A percentile compares a stretch with the other conserved stretches of the same genome.
phyloP scores from a whole-genome alignment of 2,329 filamentous ascomycete genomes.

The Trichoderma sp. region DNA sequence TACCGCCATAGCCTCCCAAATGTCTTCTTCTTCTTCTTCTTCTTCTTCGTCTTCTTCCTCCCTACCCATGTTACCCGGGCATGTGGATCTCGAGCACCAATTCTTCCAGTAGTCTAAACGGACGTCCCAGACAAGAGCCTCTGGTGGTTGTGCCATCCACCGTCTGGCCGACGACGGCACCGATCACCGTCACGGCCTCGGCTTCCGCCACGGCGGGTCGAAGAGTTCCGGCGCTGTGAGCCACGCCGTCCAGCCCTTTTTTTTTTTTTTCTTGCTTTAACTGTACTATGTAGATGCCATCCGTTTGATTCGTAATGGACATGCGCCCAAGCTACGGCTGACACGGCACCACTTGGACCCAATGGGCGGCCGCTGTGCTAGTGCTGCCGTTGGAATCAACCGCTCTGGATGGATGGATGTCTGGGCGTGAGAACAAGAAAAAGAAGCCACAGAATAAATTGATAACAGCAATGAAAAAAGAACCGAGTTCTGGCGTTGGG shows the following conservation, averaged over 20 bases:
- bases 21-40: neutral
- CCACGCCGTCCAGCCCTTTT: neutral
- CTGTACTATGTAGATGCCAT: no score
- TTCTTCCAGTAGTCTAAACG: neutral
- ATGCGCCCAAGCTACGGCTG: neutral
- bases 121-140: neutral
- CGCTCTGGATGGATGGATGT: neutral
- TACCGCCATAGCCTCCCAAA: neutral
- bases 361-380: neutral
- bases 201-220: constrained; percentile 3
- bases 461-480: neutral
- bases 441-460: neutral
- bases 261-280: neutral
- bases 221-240: constrained; percentile 1
- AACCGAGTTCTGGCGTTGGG: neutral
- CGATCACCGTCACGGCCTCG: neutral
- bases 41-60: neutral
- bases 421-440: neutral
- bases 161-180: neutral
- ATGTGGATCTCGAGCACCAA: neutral
- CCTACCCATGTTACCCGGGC: neutral
- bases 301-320: neutral
- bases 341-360: neutral
- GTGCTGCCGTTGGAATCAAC: neutral
- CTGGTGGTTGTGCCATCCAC: neutral